Base-by-base conservation (phyloP, 1,139 yeast species). In the Zygoascus meyerae region DNA sequence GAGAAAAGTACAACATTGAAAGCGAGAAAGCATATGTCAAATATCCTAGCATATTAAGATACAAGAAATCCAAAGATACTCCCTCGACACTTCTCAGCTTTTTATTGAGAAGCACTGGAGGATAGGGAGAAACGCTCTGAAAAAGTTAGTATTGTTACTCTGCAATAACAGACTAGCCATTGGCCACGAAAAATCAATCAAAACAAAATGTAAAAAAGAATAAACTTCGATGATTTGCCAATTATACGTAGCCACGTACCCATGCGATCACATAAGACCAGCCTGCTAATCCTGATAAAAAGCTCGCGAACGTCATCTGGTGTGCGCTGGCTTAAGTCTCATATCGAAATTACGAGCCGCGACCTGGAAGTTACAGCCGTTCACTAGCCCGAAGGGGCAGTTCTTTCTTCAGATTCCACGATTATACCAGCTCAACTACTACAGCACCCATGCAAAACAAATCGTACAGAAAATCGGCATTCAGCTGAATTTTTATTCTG, bases 121-220 rank as follows among this genome's bases (percentile, higher is more conserved):
- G 78, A 52, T 74, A 74, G 42, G 72, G 66, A 12, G 77, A 70
- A 4, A 71, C 52, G 44, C 75, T 68, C 78, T 71, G 58, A 57
- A 4, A 21, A 31, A 35, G 46, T 33, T 34, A 40, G 43, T n/a
- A 37, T 10, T 10, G 17, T 4, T n/a, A 17, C 37, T 5, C 12
- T 34, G 5, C n/a, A 6, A 10, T 8, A 14, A n/a, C 4, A 5
- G 15, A n/a, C 18, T 34, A 16, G n/a, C 29, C 39, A 16, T 21
- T 21, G 26, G 4, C 26, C 26, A 21, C 6, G 4, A 4, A 21
- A 21, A 21, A 21, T 34, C 17, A 12, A 10, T 34, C 36, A 3
- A 3, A n/a, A n/a, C n/a, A n/a, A n/a, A n/a, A n/a, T n/a, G n/a
- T n/a, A n/a, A n/a, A n/a, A n/a, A n/a, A n/a, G n/a, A 14, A 16